Conservation (phyloP, 495 filamentous ascomycete species). For the Penicillium nucicola region DNA sequence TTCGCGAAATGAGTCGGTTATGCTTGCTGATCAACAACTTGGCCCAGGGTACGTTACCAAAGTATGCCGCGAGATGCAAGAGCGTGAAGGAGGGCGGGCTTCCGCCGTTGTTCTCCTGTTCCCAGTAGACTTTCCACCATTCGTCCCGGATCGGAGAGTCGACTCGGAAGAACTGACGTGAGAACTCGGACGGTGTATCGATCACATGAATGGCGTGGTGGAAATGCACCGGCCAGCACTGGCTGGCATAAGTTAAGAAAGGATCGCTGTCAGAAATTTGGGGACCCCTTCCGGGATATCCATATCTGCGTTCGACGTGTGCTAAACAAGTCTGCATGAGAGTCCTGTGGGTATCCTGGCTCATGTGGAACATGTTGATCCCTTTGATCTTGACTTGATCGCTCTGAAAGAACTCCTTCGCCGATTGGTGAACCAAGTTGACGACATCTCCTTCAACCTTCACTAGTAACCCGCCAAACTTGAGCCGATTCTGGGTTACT, state of each 20-base stretch:
- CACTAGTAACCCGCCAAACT: slow-evolving; percentile 13
- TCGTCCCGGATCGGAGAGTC: slow-evolving; percentile 19
- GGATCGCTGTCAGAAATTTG: slow-evolving; percentile 9
- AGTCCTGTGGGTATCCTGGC: slow-evolving; percentile 16
- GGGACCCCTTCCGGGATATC: neutral
- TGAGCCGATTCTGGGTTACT: slow-evolving; percentile 6
- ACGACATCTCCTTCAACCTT: slow-evolving; percentile 16
- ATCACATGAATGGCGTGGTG: slow-evolving; percentile 11
- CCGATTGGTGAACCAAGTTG: slow-evolving; percentile 25
- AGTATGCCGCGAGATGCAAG: slow-evolving; percentile 37
- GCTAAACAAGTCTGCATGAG: slow-evolving; percentile 26
- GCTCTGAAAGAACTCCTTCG: slow-evolving; percentile 23
- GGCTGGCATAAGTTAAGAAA: slow-evolving; percentile 20
- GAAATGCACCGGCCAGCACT: slow-evolving; percentile 27
- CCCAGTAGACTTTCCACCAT: slow-evolving; percentile 30
- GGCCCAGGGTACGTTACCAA: slow-evolving; percentile 26
- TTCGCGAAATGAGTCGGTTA: slow-evolving; percentile 15
- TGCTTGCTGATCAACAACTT: slow-evolving; percentile 21
- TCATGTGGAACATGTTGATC: slow-evolving; percentile 26
- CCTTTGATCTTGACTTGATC: slow-evolving; percentile 21
- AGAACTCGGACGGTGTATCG: slow-evolving; percentile 17
- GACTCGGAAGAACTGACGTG: slow-evolving; percentile 22
- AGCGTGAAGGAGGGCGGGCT: slow-evolving; percentile 26
- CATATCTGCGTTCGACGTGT: slow-evolving; percentile 18
- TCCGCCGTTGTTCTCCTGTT: slow-evolving; percentile 24